Conservation (phyloP, 352 stramenopile genomes). For the Globisporangium alternatum region DNA sequence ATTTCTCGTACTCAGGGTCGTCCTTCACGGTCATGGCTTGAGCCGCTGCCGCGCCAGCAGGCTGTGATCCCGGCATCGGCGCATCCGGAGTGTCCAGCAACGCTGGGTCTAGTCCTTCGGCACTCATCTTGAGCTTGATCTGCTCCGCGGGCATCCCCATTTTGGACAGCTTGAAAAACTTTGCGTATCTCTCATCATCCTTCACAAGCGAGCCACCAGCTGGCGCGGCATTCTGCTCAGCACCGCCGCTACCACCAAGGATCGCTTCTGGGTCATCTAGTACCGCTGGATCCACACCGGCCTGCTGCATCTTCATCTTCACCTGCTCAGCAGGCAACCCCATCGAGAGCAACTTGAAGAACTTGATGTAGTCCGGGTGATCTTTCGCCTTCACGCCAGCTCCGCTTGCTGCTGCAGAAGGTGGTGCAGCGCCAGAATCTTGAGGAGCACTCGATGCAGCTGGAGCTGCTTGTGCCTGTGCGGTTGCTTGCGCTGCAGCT, state of each 20-base stretch:
- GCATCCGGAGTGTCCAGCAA: constrained; percentile 90
- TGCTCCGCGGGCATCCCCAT: constrained; percentile 93
- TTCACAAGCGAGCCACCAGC: constrained; percentile 44
- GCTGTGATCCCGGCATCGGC: constrained; percentile 53
- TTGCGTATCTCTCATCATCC: constrained; percentile 82
- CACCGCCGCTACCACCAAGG: constrained; percentile 37
- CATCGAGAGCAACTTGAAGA: constrained; percentile 83
- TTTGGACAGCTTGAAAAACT: constrained; percentile 97
- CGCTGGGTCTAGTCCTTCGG: constrained; percentile 88
- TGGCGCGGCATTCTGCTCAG: background rate
- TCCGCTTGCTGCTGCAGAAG: constrained; percentile 20
- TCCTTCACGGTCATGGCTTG: constrained; percentile 85
- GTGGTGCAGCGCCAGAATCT: constrained; percentile 19
- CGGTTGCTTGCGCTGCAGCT: constrained; percentile 11
- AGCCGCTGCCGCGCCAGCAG: constrained; percentile 4
- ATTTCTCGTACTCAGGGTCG: constrained; percentile 92
- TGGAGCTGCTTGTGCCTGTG: constrained; percentile 11
- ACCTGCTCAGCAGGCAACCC: constrained; percentile 77
- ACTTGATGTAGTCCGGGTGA: constrained; percentile 76
- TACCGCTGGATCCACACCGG: constrained; percentile 57
- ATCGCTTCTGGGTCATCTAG: constrained; percentile 69
- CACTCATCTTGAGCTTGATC: constrained; percentile 94
- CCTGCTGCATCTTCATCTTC: constrained; percentile 85
- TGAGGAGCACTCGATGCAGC: constrained; percentile 10
- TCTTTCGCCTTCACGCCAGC: constrained; percentile 55